Percentiles rank a stretch among this genome's conserved stretches.
Evolutionary conservation across 371 early-diverging fungal genomes (phyloP).

Genomic region (Coemansia sp.): DNA sequence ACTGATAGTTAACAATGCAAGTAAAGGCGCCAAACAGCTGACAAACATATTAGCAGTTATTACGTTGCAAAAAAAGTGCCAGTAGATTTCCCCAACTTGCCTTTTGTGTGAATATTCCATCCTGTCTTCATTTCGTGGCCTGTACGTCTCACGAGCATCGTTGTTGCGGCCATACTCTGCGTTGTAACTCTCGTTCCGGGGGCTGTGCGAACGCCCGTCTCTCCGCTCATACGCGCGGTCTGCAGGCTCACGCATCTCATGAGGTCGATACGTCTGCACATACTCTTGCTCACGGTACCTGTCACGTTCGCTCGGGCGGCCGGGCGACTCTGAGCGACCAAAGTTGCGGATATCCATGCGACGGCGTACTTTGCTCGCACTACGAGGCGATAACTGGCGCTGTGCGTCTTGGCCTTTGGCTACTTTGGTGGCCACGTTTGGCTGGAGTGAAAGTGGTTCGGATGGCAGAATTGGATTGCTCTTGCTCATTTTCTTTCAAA

Average conservation of each 20-base stretch:
- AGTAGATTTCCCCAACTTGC: not conserved
- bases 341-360: constrained; percentile 34
- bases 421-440: constrained; percentile 31
- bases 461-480: constrained; percentile 47
- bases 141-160: not conserved
- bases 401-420: not conserved
- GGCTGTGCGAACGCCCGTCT: constrained; percentile 24
- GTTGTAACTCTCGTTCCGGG: not conserved
- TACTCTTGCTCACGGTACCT: constrained; percentile 3
- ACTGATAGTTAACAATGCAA: not conserved
- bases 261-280: not conserved
- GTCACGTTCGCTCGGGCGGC: not conserved
- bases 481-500: constrained; percentile 20
- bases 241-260: not conserved
- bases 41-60: not conserved
- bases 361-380: constrained; percentile 28
- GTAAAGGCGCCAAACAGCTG: not conserved
- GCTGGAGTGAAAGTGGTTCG: constrained; percentile 42
- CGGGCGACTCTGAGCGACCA: constrained; percentile 38
- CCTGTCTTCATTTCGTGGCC: not conserved
- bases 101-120: not conserved
- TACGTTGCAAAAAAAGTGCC: not conserved
- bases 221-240: not conserved
- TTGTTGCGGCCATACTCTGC: not conserved
- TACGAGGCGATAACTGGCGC: constrained; percentile 22